phyloP scores from a whole-genome alignment of 768 basidiomycete species.

The Podaxis sp. region DNA sequence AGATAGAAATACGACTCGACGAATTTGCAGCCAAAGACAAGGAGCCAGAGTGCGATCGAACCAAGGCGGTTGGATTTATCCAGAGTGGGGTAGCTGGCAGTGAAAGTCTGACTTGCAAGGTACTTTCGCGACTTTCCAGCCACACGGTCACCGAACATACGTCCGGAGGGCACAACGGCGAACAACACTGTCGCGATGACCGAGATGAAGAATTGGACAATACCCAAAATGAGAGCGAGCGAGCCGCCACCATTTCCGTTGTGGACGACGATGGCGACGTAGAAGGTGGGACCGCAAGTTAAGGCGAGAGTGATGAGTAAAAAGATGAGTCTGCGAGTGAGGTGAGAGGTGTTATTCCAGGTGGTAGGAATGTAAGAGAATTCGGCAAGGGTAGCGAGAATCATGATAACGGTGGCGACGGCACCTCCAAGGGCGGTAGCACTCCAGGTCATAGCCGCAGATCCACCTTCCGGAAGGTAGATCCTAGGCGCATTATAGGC shows the following conservation, averaged over 20 bases:
- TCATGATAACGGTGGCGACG: constrained; percentile 96
- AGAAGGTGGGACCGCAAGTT: constrained; percentile 92
- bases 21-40: constrained; percentile 96
- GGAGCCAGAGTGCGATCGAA: constrained; percentile 81
- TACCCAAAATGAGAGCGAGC: constrained; percentile 87
- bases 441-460: constrained; percentile 87
- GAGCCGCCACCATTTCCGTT: constrained; percentile 57
- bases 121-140: constrained; percentile 95
- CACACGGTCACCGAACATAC: constrained; percentile 99
- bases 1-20: constrained; percentile 98
- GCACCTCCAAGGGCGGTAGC: constrained; percentile 93
- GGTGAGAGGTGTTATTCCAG: constrained; percentile 98
- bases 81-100: constrained; percentile 87
- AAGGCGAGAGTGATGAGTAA: constrained; percentile 86
- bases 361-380: constrained; percentile 98
- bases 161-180: constrained; percentile 89
- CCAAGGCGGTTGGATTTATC: constrained; percentile 65
- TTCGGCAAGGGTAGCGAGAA: constrained; percentile 89
- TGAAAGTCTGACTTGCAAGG: constrained; percentile 97
- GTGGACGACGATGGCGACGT: constrained; percentile 84
- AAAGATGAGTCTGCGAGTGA: constrained; percentile 89
- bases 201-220: constrained; percentile 95
- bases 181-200: constrained; percentile 85
- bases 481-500: constrained; percentile 89
- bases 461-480: constrained; percentile 60